Evolutionary conservation across 192 early-diverging fungal species (phyloP).

Genomic region (Piromyces sp.): DNA sequence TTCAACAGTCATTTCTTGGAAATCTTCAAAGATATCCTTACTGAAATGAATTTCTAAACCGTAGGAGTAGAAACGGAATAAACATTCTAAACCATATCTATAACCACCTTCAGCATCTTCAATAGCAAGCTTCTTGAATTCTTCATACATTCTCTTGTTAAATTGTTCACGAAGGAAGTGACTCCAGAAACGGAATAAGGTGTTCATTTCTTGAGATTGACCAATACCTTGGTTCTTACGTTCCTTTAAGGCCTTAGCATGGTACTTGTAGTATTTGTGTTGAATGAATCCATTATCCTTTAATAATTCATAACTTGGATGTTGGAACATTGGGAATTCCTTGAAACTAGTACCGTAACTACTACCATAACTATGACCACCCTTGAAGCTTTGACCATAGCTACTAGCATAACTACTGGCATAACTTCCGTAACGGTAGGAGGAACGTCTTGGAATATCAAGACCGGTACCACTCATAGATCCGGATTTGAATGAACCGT

Average conservation of each 20-base stretch:
- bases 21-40: constrained; percentile 69
- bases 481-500: not conserved
- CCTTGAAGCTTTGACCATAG: not conserved
- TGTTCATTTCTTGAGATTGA: constrained; percentile 93
- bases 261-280: constrained; percentile 87
- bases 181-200: constrained; percentile 91
- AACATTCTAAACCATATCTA: constrained; percentile 89
- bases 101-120: constrained; percentile 75
- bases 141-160: constrained; percentile 80
- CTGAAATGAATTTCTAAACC: constrained; percentile 81
- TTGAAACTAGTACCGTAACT: not conserved
- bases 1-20: constrained; percentile 60
- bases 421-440: not conserved
- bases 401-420: not conserved
- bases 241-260: constrained; percentile 79
- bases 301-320: constrained; percentile 82
- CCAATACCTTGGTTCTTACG: constrained; percentile 80
- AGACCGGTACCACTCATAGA: not conserved
- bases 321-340: constrained; percentile 18
- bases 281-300: constrained; percentile 92
- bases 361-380: not conserved
- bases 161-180: constrained; percentile 94
- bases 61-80: constrained; percentile 95
- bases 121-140: constrained; percentile 76
- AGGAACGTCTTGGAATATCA: not conserved